phyloP scores from a whole-genome alignment of 2,329 filamentous ascomycete species.

The Trichoderma harzianum region DNA sequence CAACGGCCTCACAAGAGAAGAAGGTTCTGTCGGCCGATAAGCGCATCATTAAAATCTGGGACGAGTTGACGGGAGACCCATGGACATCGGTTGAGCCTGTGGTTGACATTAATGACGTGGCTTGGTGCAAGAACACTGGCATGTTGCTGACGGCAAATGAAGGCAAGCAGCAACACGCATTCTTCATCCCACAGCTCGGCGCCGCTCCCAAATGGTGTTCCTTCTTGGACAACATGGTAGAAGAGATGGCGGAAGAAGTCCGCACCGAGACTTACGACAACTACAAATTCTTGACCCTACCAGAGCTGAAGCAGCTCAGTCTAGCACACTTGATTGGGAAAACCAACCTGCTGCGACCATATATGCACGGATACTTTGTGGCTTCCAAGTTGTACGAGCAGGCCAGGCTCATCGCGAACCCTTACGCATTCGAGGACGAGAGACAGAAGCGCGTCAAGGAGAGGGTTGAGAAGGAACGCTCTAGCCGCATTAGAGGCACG shows the following conservation, averaged over 20 bases:
- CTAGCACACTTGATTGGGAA: slow-evolving; percentile 86
- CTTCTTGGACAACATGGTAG: slow-evolving; percentile 95
- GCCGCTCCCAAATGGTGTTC: slow-evolving; percentile 93
- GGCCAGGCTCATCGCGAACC: slow-evolving; percentile 86
- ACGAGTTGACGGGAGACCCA: slow-evolving; percentile 73
- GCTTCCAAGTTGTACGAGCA: slow-evolving; percentile 94
- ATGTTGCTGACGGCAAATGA: slow-evolving; percentile 98
- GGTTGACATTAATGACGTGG: slow-evolving; percentile 92
- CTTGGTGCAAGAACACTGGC: slow-evolving; percentile 85
- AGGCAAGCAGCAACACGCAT: slow-evolving; percentile 89
- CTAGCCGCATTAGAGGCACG: slow-evolving; percentile 85
- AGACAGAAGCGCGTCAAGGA: slow-evolving; percentile 86
- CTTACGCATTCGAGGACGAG: slow-evolving; percentile 90
- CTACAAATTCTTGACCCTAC: slow-evolving; percentile 93
- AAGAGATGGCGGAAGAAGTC: slow-evolving; percentile 91
- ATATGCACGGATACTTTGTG: slow-evolving; percentile 99
- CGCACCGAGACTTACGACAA: slow-evolving; percentile 90
- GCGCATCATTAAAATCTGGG: slow-evolving; percentile 96
- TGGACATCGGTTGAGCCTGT: slow-evolving; percentile 96
- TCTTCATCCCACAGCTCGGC: slow-evolving; percentile 90
- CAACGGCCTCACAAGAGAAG: slow-evolving; percentile 70
- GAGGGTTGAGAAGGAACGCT: slow-evolving; percentile 95
- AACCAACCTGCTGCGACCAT: slow-evolving; percentile 83
- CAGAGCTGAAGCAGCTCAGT: slow-evolving; percentile 81
- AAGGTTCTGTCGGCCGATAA: slow-evolving; percentile 93